Conservation (phyloP, 1,284 basidiomycete genomes). For the Athelia psychrophila region DNA sequence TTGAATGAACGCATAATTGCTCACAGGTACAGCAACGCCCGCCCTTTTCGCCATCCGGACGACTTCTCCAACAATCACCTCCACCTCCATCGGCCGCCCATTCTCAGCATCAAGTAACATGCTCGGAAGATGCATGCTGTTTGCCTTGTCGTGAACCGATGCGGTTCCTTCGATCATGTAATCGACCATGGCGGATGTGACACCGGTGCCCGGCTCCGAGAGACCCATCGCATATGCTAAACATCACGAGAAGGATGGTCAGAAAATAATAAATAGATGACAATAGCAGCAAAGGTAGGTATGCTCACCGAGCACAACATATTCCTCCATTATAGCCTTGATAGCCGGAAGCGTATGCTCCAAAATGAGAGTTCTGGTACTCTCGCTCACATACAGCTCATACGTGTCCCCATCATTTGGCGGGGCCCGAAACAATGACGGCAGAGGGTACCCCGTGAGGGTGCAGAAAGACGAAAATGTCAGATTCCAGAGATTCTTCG, state of each 20-base stretch:
- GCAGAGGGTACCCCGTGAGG: slow-evolving; percentile 47
- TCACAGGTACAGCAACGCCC: slow-evolving; percentile 50
- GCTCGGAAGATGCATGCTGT: slow-evolving; percentile 49
- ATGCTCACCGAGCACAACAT: slow-evolving; percentile 39
- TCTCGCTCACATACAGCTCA: slow-evolving; percentile 35
- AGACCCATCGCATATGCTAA: slow-evolving; percentile 49
- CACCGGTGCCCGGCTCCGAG: slow-evolving; percentile 36
- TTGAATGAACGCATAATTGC: slow-evolving; percentile 15
- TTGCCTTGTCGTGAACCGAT: slow-evolving; percentile 34
- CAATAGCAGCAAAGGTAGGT: not conserved
- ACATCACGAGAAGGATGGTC: not conserved
- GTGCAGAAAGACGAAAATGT: slow-evolving; percentile 52
- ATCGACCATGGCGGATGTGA: slow-evolving; percentile 41
- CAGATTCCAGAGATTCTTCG: slow-evolving; percentile 67
- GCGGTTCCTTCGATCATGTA: slow-evolving; percentile 38
- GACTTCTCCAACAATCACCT: slow-evolving; percentile 61
- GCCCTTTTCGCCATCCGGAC: slow-evolving; percentile 47
- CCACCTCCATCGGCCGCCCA: slow-evolving; percentile 60
- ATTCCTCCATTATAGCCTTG: slow-evolving; percentile 42
- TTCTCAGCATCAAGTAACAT: slow-evolving; percentile 60
- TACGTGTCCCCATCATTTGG: slow-evolving; percentile 30
- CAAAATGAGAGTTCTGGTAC: slow-evolving; percentile 41
- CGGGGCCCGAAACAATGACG: slow-evolving; percentile 51
- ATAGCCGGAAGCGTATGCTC: slow-evolving; percentile 47
- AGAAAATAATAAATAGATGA: not conserved